Evolutionary conservation across 306 rosid species (phyloP).

Genomic region (Rosa persica): DNA sequence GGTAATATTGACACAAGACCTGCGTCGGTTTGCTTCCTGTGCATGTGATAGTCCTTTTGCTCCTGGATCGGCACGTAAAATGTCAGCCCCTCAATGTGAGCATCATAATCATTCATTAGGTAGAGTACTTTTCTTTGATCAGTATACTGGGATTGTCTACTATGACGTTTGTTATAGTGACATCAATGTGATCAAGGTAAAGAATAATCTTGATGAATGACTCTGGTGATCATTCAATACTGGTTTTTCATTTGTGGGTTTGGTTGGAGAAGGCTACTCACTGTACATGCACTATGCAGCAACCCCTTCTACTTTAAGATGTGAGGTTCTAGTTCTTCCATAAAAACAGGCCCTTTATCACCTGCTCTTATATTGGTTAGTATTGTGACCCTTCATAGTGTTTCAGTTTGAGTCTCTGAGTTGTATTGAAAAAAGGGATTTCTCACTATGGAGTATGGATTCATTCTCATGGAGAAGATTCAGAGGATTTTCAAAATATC

Average conservation of each 20-base stretch:
- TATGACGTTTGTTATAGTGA: slow-evolving; percentile 4
- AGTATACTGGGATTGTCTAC: not conserved
- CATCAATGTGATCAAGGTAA: slow-evolving; percentile 5
- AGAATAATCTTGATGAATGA: not conserved
- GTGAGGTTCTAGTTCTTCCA: too few relatives aligned
- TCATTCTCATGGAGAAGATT: not conserved
- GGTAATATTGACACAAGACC: not conserved
- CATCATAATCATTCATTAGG: not conserved
- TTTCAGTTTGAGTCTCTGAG: not conserved
- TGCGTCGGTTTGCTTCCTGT: not conserved
- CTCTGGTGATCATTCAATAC: not conserved
- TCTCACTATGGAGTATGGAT: not conserved
- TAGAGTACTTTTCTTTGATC: slow-evolving; percentile 7
- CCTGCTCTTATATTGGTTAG: not conserved
- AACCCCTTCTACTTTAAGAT: not conserved
- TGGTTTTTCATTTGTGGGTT: slow-evolving; percentile 16
- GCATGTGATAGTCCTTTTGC: slow-evolving; percentile 18
- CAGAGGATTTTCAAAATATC: not conserved
- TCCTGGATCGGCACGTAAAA: slow-evolving; percentile 19
- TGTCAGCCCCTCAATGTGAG: slow-evolving; percentile 11
- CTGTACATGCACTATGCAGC: not conserved
- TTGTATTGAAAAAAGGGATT: not conserved
- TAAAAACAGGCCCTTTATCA: not conserved
- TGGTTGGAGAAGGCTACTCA: slow-evolving; percentile 11
- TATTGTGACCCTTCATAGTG: not conserved